Conservation (phyloP, 768 basidiomycete species). For the Phlebiopsis flavidoalba region DNA sequence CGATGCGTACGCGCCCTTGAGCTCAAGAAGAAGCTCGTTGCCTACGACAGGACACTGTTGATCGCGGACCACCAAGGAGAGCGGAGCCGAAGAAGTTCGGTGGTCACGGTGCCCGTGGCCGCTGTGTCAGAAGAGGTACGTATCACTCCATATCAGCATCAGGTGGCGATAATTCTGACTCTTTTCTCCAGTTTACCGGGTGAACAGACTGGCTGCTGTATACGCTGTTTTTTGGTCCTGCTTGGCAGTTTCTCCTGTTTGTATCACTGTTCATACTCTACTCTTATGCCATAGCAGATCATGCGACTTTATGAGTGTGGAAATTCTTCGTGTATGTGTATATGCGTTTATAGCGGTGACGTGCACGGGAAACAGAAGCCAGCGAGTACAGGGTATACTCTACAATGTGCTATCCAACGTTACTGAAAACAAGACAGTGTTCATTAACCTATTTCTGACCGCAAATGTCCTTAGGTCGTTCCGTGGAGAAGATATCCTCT, state of each 20-base stretch:
- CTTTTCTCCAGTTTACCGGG: constrained; percentile 68
- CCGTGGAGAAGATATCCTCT: background rate
- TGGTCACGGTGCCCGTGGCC: constrained; percentile 96
- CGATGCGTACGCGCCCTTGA: constrained; percentile 95
- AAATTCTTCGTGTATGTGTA: background rate
- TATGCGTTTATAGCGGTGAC: background rate
- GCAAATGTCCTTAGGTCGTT: too few species aligned
- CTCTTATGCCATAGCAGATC: constrained; percentile 31
- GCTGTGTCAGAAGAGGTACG: constrained; percentile 95
- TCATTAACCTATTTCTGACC: background rate
- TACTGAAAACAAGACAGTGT: background rate
- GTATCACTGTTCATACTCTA: constrained; percentile 31
- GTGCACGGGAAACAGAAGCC: background rate
- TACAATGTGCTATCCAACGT: background rate
- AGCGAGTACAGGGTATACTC: background rate
- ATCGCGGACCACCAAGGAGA: constrained; percentile 94
- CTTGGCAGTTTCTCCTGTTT: constrained; percentile 42
- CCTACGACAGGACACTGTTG: constrained; percentile 87
- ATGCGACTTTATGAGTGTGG: constrained; percentile 27
- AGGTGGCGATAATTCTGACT: background rate
- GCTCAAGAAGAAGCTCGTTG: constrained; percentile 95
- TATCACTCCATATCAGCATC: background rate
- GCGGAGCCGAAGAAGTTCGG: constrained; percentile 99
- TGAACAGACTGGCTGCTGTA: constrained; percentile 39
- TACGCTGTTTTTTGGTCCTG: constrained; percentile 25